Percentiles rank a stretch among this genome's conserved stretches.
These are phyloP conservation scores for Phoma herbarum DNA, from an alignment of 2,329 filamentous ascomycete genomes.

Conservation along the genomic window DNA sequence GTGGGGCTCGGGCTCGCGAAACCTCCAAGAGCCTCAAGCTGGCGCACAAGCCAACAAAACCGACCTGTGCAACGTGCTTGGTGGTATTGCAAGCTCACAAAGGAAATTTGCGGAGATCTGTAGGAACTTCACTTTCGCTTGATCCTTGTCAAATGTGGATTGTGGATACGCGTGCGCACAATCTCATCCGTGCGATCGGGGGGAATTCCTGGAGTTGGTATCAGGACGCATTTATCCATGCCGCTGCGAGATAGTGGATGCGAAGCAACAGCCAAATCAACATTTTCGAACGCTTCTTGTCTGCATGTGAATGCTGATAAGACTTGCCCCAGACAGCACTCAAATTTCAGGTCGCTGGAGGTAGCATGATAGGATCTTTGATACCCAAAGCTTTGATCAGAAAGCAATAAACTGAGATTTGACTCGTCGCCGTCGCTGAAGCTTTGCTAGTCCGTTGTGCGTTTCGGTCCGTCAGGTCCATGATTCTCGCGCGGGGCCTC, in stretches of 20 bases:
- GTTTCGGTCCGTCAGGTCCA: constrained; percentile 22
- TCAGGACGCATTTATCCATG: background rate
- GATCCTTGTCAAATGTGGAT: no score
- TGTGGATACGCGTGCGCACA: background rate
- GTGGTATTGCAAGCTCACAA: background rate
- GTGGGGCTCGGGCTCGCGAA: background rate
- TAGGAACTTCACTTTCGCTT: no score
- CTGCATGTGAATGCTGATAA: background rate
- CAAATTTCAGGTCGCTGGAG: background rate
- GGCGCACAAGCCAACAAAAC: background rate
- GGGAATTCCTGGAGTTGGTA: background rate
- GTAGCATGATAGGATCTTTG: background rate
- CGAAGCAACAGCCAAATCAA: background rate
- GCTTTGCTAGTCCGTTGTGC: constrained; percentile 21
- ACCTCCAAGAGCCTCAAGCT: background rate
- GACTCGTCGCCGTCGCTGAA: constrained; percentile 23
- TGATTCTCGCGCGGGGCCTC: constrained; percentile 22
- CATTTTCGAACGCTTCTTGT: background rate
- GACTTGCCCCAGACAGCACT: background rate
- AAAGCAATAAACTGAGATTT: constrained; percentile 1
- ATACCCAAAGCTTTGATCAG: background rate
- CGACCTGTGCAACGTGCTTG: background rate
- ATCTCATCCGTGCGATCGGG: background rate
- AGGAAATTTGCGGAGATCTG: no score
- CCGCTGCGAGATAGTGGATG: background rate